Base-by-base conservation (phyloP, 768 basidiomycete species). In the Tylopilus plumbeoviolaceoides region DNA sequence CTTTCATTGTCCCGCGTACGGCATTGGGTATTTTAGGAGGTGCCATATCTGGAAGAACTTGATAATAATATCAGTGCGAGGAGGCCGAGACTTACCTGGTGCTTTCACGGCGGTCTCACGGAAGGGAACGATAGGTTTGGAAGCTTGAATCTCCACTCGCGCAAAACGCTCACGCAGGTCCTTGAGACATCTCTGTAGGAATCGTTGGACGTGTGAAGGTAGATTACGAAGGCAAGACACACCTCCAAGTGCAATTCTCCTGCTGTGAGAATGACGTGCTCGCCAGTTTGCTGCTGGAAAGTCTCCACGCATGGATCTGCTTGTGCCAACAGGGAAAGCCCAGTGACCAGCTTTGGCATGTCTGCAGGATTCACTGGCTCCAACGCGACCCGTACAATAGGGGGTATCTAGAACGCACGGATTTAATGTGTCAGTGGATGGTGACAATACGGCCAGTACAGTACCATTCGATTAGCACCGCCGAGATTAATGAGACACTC, bases 271-370 rank as follows among this genome's bases (percentile, higher is more conserved):
- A 99, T 97, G 51, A 99, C 97, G 68, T 97, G 89, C 68, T 99
- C 97, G 30, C 97, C 97, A 0, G 95, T 97, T 62, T 91, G 83
- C 70, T 98, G 97, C 59, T 98, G 94, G 68, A 98, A 94, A 0
- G 91, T 95, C 66, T 98, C 93, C 5, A 95, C 95, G 58, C 94
- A 98, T 1, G 97, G 95, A 72, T 98, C 97, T 5, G 94, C 87
- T 65, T 98, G 95, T 59, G 87, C 89, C 31, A 99, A 81, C 12
- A 98, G 75, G 58, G 88, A 89, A 50, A 99, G 74, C 1, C 97
- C 97, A 35, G 78, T 79, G 42, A 98, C 79, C 21, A 99, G 77
- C 66, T 91, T 93, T 1, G 84, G 86, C 83, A 98, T 89, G 64
- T 98, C 92, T 7, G 84, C 84, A 15, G 86, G 90, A 38, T 80